phyloP scores from a whole-genome alignment of 768 basidiomycete genomes.

The Mycena haematopus region DNA sequence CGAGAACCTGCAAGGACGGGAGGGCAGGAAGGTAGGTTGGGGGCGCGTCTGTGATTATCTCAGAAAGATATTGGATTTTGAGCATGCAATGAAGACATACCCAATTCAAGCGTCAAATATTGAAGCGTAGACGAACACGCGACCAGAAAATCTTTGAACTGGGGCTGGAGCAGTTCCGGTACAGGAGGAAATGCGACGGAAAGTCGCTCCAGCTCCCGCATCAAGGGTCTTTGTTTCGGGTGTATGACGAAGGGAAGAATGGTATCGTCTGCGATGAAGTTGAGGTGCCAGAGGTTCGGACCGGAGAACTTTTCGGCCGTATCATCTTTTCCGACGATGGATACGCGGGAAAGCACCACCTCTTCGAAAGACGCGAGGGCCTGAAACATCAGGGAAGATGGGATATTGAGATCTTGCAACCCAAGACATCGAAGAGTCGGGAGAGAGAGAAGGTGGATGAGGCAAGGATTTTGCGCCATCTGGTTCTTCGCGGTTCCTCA shows the following conservation, averaged over 20 bases:
- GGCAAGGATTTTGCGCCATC: conserved; percentile 5
- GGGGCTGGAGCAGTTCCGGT: background rate
- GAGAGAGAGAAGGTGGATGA: conserved; percentile 1
- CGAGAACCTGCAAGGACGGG: background rate
- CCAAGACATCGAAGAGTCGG: conserved; percentile 1
- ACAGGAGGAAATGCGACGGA: conserved; percentile 1
- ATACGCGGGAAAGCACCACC: background rate
- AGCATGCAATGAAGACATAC: background rate
- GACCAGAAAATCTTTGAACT: background rate
- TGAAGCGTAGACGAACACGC: conserved; percentile 2
- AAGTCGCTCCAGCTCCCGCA: background rate
- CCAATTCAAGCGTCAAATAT: conserved; percentile 3
- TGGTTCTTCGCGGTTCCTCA: too few species aligned
- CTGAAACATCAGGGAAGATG: conserved; percentile 3
- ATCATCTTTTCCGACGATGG: background rate
- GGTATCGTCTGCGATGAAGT: background rate
- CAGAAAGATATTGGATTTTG: background rate
- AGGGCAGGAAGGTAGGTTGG: conserved; percentile 4
- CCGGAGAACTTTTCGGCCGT: background rate
- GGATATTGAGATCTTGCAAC: background rate
- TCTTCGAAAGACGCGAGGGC: background rate
- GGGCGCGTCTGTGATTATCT: background rate
- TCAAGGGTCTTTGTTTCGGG: background rate
- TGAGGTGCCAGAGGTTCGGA: background rate
- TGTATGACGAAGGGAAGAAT: conserved; percentile 4